Base-by-base conservation (phyloP, 306 rosid species). In the Cicer arietinum region DNA sequence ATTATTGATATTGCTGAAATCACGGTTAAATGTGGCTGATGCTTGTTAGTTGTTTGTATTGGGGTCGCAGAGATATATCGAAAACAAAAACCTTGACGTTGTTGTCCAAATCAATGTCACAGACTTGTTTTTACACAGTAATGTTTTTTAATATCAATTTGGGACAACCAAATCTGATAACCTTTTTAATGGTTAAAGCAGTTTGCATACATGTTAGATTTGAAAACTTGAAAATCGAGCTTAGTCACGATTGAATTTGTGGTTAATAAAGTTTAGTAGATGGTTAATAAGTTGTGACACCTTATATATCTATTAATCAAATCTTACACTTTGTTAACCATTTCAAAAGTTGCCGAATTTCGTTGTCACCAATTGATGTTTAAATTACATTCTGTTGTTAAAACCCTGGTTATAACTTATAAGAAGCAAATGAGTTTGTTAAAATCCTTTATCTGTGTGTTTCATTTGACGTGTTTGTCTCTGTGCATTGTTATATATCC, bases 401-500 rank as follows among this genome's bases (percentile, higher is more conserved):
- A 8, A 54, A 54, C 61, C 13, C 0, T 17, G 37, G 37, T 45
- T 70, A 9, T 1, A 13, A 20, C 35, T 37, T 70, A 9, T 1
- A 13, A 20, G 17, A 66, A 11, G 51, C 30, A 16, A 57, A 10
- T 30, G 54, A 52, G 8, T 71, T 71, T 59, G 81, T 30, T 30
- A 30, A 30, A 30, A 30, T 4, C 37, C 37, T 30, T 30, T 30
- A 44, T 57, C 1, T 35, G 52, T 40, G 41, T 56, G 66, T 8
- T n/a, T 58, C 8, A 35, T 58, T 76, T 67, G 39, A 40, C 40
- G 63, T 53, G 70, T 66, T 41, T 48, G 5, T 53, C 30, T 48
- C 5, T 43, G 54, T 73, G 58, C 60, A 14, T 67, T 44, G 72
- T 70, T 60, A 46, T 18, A 37, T 71, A 14, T 62, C 50, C 39